Evolutionary conservation across 495 filamentous ascomycete species (phyloP).

Genomic region (Xylaria nigripes): DNA sequence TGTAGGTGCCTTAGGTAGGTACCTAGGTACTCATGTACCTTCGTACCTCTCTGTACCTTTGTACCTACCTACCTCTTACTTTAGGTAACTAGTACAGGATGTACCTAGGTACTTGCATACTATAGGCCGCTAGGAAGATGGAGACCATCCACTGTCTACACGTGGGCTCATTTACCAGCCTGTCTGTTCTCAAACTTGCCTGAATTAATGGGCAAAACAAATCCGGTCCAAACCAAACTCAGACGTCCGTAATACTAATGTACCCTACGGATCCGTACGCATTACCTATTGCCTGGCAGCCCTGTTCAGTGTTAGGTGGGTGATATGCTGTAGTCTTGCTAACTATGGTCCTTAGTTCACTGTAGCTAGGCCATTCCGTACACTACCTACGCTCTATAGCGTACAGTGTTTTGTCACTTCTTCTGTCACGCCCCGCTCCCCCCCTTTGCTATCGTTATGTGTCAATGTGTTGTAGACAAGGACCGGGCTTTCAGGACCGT

Average conservation of each 20-base stretch:
- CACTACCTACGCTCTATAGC: neutral
- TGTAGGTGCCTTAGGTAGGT: neutral
- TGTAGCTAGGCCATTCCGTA: neutral
- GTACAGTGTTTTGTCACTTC: neutral
- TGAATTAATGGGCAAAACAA: constrained; percentile 5
- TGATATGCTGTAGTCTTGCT: neutral
- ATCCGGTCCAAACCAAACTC: constrained; percentile 1
- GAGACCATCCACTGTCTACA: neutral
- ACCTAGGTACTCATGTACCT: neutral
- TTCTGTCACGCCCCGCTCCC: neutral
- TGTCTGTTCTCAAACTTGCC: constrained; percentile 12
- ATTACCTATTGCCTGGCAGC: neutral
- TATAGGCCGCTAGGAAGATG: neutral
- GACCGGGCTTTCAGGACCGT: constrained; percentile 9
- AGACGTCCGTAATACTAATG: neutral
- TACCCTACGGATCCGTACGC: neutral
- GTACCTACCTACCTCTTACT: neutral
- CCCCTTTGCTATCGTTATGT: neutral
- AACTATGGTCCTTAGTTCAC: neutral
- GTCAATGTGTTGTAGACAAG: constrained; percentile 10
- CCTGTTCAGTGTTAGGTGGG: neutral
- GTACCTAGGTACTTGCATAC: neutral
- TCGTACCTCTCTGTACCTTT: neutral
- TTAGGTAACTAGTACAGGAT: too few relatives aligned
- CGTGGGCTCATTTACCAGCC: constrained; percentile 11